Conservation (phyloP, 257 asterid genomes). For the Eucommia ulmoides region DNA sequence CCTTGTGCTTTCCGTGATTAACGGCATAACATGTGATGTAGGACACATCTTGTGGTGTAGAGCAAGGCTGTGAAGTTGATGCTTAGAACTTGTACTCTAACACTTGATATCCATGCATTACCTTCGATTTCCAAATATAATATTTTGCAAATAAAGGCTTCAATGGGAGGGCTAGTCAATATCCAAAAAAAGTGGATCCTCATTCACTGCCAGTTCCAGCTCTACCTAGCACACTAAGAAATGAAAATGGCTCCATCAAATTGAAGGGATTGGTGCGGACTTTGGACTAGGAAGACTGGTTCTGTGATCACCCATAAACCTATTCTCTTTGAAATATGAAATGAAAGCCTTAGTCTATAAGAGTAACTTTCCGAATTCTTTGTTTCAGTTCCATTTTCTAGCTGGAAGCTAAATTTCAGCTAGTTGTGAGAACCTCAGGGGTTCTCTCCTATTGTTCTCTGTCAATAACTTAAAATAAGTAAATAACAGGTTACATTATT, state of each 20-base stretch:
- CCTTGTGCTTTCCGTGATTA: background rate
- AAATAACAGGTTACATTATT: slow-evolving; percentile 21
- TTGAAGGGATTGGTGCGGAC: background rate
- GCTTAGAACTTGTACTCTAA: background rate
- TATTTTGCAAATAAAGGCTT: background rate
- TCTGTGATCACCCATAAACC: background rate
- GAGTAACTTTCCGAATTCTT: background rate
- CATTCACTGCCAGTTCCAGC: too few species aligned
- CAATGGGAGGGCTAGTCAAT: background rate
- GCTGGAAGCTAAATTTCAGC: background rate
- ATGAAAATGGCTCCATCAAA: background rate
- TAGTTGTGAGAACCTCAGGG: background rate
- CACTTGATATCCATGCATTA: background rate
- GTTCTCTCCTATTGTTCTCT: too few species aligned
- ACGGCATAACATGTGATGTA: background rate
- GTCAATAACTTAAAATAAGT: background rate
- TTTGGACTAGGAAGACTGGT: background rate
- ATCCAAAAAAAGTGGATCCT: too few species aligned
- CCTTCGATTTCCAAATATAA: background rate
- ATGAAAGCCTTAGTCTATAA: background rate
- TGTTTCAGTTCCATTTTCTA: background rate
- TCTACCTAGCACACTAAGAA: background rate
- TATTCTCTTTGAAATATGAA: background rate
- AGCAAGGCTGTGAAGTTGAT: background rate
- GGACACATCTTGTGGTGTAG: background rate